Base-by-base conservation (phyloP, 1,139 yeast genomes). In the Blastobotrys capitulatus region DNA sequence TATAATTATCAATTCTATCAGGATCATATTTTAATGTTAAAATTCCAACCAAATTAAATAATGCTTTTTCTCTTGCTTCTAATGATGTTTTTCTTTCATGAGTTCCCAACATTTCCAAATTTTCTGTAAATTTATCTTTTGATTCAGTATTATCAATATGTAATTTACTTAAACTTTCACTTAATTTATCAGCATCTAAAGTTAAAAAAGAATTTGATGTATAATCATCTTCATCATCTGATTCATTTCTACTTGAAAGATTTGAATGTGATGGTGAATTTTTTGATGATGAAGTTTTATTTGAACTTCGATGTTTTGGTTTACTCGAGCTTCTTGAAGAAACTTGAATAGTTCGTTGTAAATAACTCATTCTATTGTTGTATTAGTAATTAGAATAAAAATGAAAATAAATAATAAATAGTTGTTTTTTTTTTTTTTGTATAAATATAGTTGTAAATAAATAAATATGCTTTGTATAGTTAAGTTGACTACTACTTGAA, bases 1-100 rank as follows among this genome's bases (percentile, higher is more conserved):
- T 55, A 15, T 52, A 50, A 29, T 50, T 52, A 10, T 51, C 48
- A 40, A 62, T 51, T 46, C 58, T 50, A 37, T 54, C 58, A 2
- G 71, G 71, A 44, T 63, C 71, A 47, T 64, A 66, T 51, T 63
- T 65, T 47, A 56, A 54, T 25, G 66, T 60, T 18, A 67, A 47
- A 10, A 57, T 55, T 1, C 60, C 48, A 20, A 63, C 48, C 20
- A 66, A 56, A 16, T 56, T 52, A 26, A 52, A 55, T 45, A 67
- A 51, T 2, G 71, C 70, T 47, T 62, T 57, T 47, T 67, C 70
- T 13, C 71, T 55, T 6, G 64, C 66, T 36, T 59, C 64, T 18
- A 61, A 55, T 3, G 69, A 61, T 8, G 66, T 59, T 42, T 56
- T 60, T 34, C 67, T 52, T 10, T 69, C 52, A 46, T 67, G 69